These are phyloP conservation scores for Spiraea crenata DNA, from an alignment of 331 rosid species.

Conservation along the genomic window DNA sequence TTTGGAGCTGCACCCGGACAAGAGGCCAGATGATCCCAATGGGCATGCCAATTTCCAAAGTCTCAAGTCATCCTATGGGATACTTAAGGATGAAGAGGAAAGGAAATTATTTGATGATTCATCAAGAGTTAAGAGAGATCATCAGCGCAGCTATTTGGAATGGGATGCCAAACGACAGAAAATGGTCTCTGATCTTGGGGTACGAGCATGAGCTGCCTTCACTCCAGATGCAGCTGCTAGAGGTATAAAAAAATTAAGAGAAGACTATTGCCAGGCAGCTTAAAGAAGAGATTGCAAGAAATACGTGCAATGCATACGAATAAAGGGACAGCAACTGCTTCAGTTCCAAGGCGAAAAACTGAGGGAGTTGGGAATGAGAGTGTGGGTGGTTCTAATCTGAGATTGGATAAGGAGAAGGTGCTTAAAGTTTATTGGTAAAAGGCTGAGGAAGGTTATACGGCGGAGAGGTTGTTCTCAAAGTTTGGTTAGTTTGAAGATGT, in stretches of 20 bases:
- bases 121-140: constrained; percentile 66
- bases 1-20: constrained; percentile 79
- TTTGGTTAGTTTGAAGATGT: constrained; percentile 92
- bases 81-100: constrained; percentile 75
- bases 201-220: constrained; percentile 63
- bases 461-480: constrained; percentile 59
- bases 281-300: constrained; percentile 68
- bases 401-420: constrained; percentile 59
- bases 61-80: constrained; percentile 70
- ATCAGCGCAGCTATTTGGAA: constrained; percentile 54
- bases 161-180: constrained; percentile 73
- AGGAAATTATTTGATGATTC: constrained; percentile 73
- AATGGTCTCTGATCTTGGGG: constrained; percentile 87
- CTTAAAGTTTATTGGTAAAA: constrained; percentile 93
- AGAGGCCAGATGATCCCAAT: constrained; percentile 76
- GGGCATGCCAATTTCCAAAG: constrained; percentile 64
- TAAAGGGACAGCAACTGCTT: constrained; percentile 32
- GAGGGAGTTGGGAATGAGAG: constrained; percentile 37
- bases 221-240: constrained; percentile 44
- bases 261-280: constrained; percentile 62
- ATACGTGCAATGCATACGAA: constrained; percentile 61
- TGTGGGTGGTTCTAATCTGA: constrained; percentile 24
- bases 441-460: constrained; percentile 70
- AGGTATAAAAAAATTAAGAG: constrained; percentile 54
- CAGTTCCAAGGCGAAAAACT: constrained; percentile 27